A percentile compares a stretch with the other conserved stretches of the same genome.
Conservation (phyloP, 805 yeast genomes). For the Komagataella kurtzmanii region DNA sequence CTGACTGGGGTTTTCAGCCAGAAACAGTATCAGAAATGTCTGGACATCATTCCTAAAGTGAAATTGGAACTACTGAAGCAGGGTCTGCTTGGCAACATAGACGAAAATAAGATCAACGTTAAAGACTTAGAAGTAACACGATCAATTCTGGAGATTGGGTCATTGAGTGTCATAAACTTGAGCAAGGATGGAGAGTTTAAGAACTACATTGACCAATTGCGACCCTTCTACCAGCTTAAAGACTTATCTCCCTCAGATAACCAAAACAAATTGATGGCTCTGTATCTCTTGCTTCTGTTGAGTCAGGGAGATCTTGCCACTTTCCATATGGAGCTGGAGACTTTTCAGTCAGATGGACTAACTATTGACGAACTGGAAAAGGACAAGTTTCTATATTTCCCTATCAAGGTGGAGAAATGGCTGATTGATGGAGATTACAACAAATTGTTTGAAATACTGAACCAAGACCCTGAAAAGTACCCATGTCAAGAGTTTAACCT, state of each 20-base stretch:
- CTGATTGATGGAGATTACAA: slow-evolving; percentile 95
- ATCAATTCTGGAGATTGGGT: slow-evolving; percentile 79
- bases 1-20: slow-evolving; percentile 51
- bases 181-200: slow-evolving; percentile 54
- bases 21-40: slow-evolving; percentile 49
- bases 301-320: slow-evolving; percentile 76
- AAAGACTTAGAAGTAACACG: slow-evolving; percentile 70
- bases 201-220: slow-evolving; percentile 58
- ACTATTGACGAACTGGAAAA: slow-evolving; percentile 38
- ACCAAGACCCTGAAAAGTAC: slow-evolving; percentile 41
- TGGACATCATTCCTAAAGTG: slow-evolving; percentile 50
- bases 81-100: slow-evolving; percentile 59
- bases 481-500: slow-evolving; percentile 66
- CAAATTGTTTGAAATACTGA: slow-evolving; percentile 63
- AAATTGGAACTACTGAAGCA: slow-evolving; percentile 71
- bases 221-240: slow-evolving; percentile 53
- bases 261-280: slow-evolving; percentile 59
- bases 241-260: slow-evolving; percentile 31
- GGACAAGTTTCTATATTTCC: slow-evolving; percentile 67
- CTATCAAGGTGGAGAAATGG: slow-evolving; percentile 83
- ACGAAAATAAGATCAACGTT: slow-evolving; percentile 23
- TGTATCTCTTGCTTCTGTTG: slow-evolving; percentile 63
- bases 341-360: slow-evolving; percentile 34
- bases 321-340: slow-evolving; percentile 85
- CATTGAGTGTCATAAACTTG: slow-evolving; percentile 59